phyloP scores from a whole-genome alignment of 371 early-diverging fungal species.

The Dinochytrium kinnereticum region DNA sequence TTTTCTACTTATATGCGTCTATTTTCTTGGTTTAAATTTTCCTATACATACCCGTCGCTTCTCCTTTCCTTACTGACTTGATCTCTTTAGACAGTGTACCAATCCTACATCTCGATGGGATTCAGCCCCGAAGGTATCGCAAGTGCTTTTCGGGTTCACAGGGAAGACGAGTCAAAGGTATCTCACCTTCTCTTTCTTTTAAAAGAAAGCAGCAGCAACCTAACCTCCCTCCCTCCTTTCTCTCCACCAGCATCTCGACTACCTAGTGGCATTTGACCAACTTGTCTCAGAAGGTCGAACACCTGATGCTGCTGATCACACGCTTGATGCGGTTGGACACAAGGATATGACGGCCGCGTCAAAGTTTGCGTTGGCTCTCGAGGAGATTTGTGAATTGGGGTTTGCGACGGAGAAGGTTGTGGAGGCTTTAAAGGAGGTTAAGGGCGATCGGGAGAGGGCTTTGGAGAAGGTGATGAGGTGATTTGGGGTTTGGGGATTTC shows the following conservation, averaged over 20 bases:
- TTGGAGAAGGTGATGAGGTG: slow-evolving; percentile 17
- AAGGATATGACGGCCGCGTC: not conserved
- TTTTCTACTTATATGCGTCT: too few species aligned
- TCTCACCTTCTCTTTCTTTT: not conserved
- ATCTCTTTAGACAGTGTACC: not conserved
- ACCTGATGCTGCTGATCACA: not conserved
- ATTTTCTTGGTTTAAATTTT: too few species aligned
- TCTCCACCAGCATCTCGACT: not conserved
- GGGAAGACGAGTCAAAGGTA: slow-evolving; percentile 7
- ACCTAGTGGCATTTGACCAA: not conserved
- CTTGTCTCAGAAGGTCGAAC: not conserved
- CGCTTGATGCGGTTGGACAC: not conserved
- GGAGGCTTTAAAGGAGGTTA: not conserved
- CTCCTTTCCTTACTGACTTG: not conserved
- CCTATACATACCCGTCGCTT: not conserved
- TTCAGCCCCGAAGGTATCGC: not conserved
- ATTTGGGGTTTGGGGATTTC: not conserved
- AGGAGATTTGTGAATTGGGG: not conserved
- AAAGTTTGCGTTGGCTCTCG: not conserved
- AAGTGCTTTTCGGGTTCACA: not conserved
- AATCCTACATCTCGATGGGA: slow-evolving; percentile 5
- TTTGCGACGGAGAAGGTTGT: slow-evolving; percentile 7
- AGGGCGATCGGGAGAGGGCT: slow-evolving; percentile 5
- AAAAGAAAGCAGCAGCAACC: not conserved
- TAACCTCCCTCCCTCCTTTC: not conserved